Percentiles rank a stretch among this genome's conserved stretches.
Evolutionary conservation across 108 stramenopile species (phyloP).

Genomic region (Parietichytrium sp.): DNA sequence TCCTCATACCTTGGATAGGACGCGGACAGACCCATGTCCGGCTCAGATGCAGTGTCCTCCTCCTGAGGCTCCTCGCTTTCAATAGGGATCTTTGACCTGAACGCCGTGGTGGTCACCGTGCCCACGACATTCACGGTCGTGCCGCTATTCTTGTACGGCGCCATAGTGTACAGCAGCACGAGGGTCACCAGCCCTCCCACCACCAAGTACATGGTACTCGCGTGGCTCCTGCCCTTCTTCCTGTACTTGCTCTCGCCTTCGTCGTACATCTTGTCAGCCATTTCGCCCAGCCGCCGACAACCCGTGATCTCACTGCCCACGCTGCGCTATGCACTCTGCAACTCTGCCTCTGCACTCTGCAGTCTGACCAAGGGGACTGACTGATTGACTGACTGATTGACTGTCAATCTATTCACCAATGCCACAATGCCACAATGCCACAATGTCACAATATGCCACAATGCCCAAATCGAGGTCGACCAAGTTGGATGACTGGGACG

Average conservation of each 20-base stretch:
- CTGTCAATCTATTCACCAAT: too few relatives aligned
- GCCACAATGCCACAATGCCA: too few relatives aligned
- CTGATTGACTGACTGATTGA: too few relatives aligned
- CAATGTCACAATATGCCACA: too few relatives aligned
- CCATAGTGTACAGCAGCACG: background rate
- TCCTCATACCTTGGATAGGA: conserved; percentile 3
- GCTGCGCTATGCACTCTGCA: too few relatives aligned
- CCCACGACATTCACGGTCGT: background rate
- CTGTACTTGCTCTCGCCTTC: conserved; percentile 34
- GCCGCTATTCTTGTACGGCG: background rate
- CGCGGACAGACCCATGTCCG: conserved; percentile 6
- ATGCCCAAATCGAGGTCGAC: too few relatives aligned
- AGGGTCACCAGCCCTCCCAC: background rate
- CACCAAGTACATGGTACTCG: conserved; percentile 2
- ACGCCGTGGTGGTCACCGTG: background rate
- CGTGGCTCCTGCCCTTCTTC: background rate
- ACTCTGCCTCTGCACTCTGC: too few relatives aligned
- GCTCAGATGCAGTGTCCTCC: background rate
- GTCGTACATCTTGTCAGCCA: too few relatives aligned
- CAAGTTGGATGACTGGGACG: too few relatives aligned
- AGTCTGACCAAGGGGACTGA: too few relatives aligned
- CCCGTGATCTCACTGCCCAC: too few relatives aligned
- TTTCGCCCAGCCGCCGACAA: too few relatives aligned
- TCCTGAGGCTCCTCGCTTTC: background rate
- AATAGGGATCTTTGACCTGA: background rate